Evolutionary conservation across 2,329 filamentous ascomycete species (phyloP), one percentile per base, ranked within the genome.

Genomic region (Penicillium sp.): DNA sequence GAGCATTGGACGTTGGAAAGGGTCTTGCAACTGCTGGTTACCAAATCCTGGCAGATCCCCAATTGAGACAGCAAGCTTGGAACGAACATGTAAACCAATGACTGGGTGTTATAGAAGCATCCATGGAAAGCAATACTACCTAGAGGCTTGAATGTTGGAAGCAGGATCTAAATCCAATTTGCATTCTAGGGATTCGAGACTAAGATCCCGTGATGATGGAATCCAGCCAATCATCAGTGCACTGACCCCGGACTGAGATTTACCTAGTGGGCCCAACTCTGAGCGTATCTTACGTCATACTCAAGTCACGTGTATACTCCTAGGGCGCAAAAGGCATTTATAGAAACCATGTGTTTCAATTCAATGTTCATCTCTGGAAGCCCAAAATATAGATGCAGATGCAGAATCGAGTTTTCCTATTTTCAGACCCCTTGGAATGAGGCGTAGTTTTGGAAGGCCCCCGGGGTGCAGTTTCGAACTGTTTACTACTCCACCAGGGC

Each of bases 1-100:
- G 46, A 26, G 49, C 54, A 4, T n/a, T 57, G 2, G 21, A 43
- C 6, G 33, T 37, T 35, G 54, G 49, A 14, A 57, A 57, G 35
- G 49, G 43, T 3, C 33, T 57, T 13, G 54, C 54, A 29, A 27
- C 9, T 27, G 26, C 45, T 2, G 45, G 45, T 21, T 29, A 29
- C 5, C 25, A 47, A 14, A 26, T 47, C 23, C 26, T 47, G 16
- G 25, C 25, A 31, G 26, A 47, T 16, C 25, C 26, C 10, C 14
- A 31, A 11, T n/a, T 47, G 5, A 26, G 45, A 29, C 14, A 29
- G 16, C 14, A 29, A 26, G 25, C 26, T 29, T 47, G 45, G 45
- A 13, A 19, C 16, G 45, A 47, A 14, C 26, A 47, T 39, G 35
- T 10, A 10, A 39, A 39, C 8, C 19, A 19, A 19, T 37, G 35